Conservation (phyloP, 805 yeast genomes). For the Zygosaccharomyces bailii region DNA sequence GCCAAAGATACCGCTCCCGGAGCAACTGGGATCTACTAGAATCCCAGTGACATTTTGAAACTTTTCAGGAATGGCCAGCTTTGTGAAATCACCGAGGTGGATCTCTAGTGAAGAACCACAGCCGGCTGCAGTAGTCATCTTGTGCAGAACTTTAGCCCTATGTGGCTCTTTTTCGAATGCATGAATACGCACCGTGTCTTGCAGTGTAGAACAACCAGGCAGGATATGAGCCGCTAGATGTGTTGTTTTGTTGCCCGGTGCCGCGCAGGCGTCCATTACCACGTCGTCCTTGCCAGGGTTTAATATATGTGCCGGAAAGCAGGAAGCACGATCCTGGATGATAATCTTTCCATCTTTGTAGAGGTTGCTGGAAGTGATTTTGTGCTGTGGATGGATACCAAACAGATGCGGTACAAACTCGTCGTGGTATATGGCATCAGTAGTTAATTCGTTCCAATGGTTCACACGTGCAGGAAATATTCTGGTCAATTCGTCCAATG, state of each 20-base stretch:
- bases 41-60: constrained; percentile 70
- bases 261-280: constrained; percentile 92
- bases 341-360: constrained; percentile 76
- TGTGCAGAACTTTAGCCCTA: constrained; percentile 64
- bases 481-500: constrained; percentile 26
- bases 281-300: constrained; percentile 56
- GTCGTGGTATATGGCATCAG: constrained; percentile 70
- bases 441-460: constrained; percentile 42
- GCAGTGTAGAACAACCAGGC: constrained; percentile 17
- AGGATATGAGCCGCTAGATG: constrained; percentile 64
- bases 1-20: constrained; percentile 98
- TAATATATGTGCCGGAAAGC: constrained; percentile 88
- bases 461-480: constrained; percentile 45
- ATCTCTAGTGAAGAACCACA: constrained; percentile 44
- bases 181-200: constrained; percentile 43
- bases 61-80: constrained; percentile 44
- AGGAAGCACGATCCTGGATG: constrained; percentile 94
- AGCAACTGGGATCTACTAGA: constrained; percentile 94
- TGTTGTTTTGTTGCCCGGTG: constrained; percentile 98
- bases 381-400: constrained; percentile 77
- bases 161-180: constrained; percentile 87
- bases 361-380: constrained; percentile 60
- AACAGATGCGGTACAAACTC: constrained; percentile 67
- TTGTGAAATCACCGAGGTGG: constrained; percentile 50
- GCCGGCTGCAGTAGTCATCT: constrained; percentile 80